phyloP scores from a whole-genome alignment of 1,284 basidiomycete species.

The Fomitopsis betulina region DNA sequence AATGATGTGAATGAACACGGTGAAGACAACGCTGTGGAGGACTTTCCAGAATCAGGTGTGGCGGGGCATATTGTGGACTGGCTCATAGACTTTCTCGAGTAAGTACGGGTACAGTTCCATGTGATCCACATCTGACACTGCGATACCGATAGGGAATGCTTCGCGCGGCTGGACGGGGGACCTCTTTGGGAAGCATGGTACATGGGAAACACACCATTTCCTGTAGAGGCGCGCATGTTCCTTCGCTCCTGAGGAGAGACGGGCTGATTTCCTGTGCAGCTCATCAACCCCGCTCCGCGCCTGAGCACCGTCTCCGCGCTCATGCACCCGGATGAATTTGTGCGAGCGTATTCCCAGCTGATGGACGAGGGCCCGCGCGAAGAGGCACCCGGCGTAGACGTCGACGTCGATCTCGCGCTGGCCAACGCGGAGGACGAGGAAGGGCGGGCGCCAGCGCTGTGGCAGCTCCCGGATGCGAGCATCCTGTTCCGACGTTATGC shows the following conservation, averaged over 20 bases:
- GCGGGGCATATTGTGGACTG: conserved; percentile 33
- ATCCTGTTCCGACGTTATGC: conserved; percentile 73
- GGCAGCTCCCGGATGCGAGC: conserved; percentile 61
- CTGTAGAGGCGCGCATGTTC: conserved; percentile 49
- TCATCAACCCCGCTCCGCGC: conserved; percentile 66
- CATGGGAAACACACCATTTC: conserved; percentile 56
- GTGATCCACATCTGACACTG: background rate
- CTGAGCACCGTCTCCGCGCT: conserved; percentile 56
- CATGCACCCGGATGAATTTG: conserved; percentile 52
- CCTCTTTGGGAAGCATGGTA: conserved; percentile 70
- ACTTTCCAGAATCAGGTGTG: conserved; percentile 3
- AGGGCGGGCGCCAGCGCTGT: conserved; percentile 29
- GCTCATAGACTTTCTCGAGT: conserved; percentile 50
- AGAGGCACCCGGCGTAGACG: background rate
- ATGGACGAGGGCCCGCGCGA: conserved; percentile 3
- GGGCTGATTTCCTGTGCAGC: conserved; percentile 28
- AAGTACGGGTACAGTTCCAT: conserved; percentile 10
- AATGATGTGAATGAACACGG: background rate
- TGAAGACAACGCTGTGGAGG: background rate
- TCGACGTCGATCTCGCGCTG: background rate
- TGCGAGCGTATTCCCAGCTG: conserved; percentile 15
- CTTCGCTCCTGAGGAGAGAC: background rate
- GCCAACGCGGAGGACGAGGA: conserved; percentile 6
- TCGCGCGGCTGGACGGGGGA: conserved; percentile 43
- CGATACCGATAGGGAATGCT: conserved; percentile 33